A percentile compares a stretch with the other conserved stretches of the same genome.
Conservation (phyloP, 305 asterid genomes). For the Fraxinus velutina region DNA sequence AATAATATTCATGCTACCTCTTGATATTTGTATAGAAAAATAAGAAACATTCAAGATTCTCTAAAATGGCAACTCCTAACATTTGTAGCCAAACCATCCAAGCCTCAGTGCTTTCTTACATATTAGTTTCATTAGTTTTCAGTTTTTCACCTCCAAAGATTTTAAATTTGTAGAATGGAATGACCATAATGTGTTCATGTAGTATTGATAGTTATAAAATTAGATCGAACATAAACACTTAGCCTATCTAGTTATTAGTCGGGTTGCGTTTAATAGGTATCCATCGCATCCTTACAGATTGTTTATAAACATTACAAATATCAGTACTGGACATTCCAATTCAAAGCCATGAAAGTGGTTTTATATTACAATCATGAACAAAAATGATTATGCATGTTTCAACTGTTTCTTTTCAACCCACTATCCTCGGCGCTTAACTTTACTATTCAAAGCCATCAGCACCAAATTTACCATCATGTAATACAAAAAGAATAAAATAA, state of each 20-base stretch:
- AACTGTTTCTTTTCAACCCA: not conserved
- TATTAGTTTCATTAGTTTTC: not conserved
- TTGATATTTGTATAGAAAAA: too few relatives aligned
- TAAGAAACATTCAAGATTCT: too few relatives aligned
- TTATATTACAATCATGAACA: constrained; percentile 14
- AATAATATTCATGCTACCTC: too few relatives aligned
- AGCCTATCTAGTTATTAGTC: not conserved
- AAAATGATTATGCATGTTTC: constrained; percentile 11
- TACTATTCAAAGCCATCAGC: constrained; percentile 21
- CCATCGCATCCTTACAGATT: not conserved
- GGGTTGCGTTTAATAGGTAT: not conserved
- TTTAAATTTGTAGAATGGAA: not conserved
- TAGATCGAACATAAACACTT: not conserved
- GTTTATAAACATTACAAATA: not conserved
- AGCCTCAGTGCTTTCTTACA: not conserved
- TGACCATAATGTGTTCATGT: not conserved
- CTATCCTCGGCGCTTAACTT: constrained; percentile 18
- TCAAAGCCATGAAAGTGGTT: not conserved
- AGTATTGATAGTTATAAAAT: not conserved
- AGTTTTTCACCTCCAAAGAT: not conserved
- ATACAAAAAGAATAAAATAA: not conserved
- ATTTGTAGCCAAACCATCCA: too few relatives aligned
- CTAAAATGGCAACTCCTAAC: not conserved
- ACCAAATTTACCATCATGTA: constrained; percentile 13
- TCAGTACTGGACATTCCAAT: not conserved